Evolutionary conservation across 1,139 yeast species (phyloP).

Genomic region (Candida smagusa): DNA sequence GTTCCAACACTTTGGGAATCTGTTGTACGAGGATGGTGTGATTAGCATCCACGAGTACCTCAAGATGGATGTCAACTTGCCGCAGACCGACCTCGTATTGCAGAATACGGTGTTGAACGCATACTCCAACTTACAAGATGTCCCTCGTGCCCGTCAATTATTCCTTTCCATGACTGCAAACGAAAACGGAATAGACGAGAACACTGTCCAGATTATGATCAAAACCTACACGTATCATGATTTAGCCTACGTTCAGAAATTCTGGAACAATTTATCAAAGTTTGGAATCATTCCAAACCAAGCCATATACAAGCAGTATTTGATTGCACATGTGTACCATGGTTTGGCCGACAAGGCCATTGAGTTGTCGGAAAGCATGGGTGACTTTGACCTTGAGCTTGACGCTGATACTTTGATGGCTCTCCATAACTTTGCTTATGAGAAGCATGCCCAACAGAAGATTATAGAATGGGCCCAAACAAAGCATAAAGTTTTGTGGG

Average conservation of each 20-base stretch:
- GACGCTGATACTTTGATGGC: conserved; percentile 50
- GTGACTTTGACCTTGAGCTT: conserved; percentile 50
- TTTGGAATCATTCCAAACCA: conserved; percentile 54
- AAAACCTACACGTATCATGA: conserved; percentile 62
- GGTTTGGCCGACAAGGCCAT: conserved; percentile 62
- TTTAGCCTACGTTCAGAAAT: conserved; percentile 54
- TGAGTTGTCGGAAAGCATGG: conserved; percentile 47
- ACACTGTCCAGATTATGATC: conserved; percentile 69
- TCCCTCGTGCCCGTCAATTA: conserved; percentile 56
- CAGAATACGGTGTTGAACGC: conserved; percentile 67
- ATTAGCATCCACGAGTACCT: conserved; percentile 61
- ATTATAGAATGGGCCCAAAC: conserved; percentile 54
- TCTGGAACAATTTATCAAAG: conserved; percentile 61
- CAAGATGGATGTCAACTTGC: conserved; percentile 60
- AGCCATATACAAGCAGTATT: conserved; percentile 57
- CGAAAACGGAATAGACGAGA: conserved; percentile 60
- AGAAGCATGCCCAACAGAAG: conserved; percentile 42
- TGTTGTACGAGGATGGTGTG: conserved; percentile 65
- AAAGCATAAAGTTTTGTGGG: conserved; percentile 48
- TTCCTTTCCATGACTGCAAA: conserved; percentile 58
- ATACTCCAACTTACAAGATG: conserved; percentile 60
- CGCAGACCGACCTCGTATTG: conserved; percentile 54
- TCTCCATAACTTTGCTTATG: conserved; percentile 61
- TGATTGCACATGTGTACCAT: conserved; percentile 73
- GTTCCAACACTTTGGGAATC: conserved; percentile 60